Percentiles rank a stretch among this genome's conserved stretches.
Conservation (phyloP, 139 green algal genomes). For the Spirogloea muscicola region DNA sequence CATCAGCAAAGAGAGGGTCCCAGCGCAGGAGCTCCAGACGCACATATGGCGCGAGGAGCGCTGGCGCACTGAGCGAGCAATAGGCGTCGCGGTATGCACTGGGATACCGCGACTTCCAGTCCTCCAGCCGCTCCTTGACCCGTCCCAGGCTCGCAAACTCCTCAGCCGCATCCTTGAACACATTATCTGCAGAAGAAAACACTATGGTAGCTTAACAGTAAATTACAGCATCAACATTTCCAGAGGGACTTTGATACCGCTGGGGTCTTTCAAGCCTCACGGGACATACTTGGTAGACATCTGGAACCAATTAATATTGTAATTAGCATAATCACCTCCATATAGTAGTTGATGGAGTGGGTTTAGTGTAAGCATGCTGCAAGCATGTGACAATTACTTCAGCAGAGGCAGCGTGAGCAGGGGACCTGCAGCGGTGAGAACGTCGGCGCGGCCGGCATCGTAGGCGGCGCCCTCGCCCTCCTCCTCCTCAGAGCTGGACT, state of each 20-base stretch:
- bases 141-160: constrained; percentile 65
- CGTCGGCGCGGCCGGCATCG: constrained; percentile 55
- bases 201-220: too few relatives aligned
- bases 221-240: too few relatives aligned
- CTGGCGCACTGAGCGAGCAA: constrained; percentile 67
- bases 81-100: constrained; percentile 78
- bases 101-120: constrained; percentile 62
- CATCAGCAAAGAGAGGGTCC: constrained; percentile 69
- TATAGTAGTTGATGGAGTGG: too few relatives aligned
- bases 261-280: too few relatives aligned
- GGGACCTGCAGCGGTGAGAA: constrained; percentile 47
- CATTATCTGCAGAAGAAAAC: constrained; percentile 27
- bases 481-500: constrained; percentile 55
- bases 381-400: too few relatives aligned
- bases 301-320: too few relatives aligned
- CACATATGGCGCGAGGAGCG: constrained; percentile 90
- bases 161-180: constrained; percentile 79
- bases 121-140: constrained; percentile 63
- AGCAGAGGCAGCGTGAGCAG: background rate
- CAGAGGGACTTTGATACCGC: too few relatives aligned
- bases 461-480: constrained; percentile 60
- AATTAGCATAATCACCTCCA: too few relatives aligned
- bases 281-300: too few relatives aligned
- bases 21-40: constrained; percentile 84
- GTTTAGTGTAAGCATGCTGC: too few relatives aligned